Evolutionary conservation across 768 basidiomycete species (phyloP).

Genomic region (Pleurotus giganteus): DNA sequence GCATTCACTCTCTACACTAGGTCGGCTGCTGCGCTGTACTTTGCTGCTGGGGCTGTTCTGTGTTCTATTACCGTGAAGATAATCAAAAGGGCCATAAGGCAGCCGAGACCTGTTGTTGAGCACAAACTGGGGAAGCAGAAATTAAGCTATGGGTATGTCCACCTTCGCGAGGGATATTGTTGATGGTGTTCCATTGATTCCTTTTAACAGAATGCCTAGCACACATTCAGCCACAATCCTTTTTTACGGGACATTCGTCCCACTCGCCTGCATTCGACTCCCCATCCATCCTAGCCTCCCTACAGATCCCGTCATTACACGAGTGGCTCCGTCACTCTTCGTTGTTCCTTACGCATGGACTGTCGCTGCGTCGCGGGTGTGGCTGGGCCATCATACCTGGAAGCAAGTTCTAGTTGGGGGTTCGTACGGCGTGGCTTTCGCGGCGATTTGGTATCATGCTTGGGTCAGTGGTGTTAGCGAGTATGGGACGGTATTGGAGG

Average conservation of each 20-base stretch:
- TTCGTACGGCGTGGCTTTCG: constrained; percentile 52
- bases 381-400: constrained; percentile 78
- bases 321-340: constrained; percentile 44
- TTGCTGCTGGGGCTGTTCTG: constrained; percentile 51
- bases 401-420: constrained; percentile 63
- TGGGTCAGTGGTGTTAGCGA: constrained; percentile 42
- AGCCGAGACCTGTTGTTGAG: constrained; percentile 51
- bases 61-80: constrained; percentile 61
- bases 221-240: constrained; percentile 74
- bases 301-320: constrained; percentile 25
- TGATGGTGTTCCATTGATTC: background rate
- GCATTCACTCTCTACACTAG: constrained; percentile 53
- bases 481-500: constrained; percentile 21
- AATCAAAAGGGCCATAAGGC: constrained; percentile 58
- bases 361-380: constrained; percentile 64
- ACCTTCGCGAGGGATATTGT: background rate
- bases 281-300: constrained; percentile 59
- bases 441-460: constrained; percentile 52
- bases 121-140: constrained; percentile 32
- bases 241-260: constrained; percentile 60
- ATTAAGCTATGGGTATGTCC: constrained; percentile 63
- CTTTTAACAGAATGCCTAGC: constrained; percentile 67
- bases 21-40: constrained; percentile 62
- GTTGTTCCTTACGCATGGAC: constrained; percentile 52
- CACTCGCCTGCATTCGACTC: constrained; percentile 54